phyloP scores from a whole-genome alignment of 441 rosid species.

The Populus tomentosa region DNA sequence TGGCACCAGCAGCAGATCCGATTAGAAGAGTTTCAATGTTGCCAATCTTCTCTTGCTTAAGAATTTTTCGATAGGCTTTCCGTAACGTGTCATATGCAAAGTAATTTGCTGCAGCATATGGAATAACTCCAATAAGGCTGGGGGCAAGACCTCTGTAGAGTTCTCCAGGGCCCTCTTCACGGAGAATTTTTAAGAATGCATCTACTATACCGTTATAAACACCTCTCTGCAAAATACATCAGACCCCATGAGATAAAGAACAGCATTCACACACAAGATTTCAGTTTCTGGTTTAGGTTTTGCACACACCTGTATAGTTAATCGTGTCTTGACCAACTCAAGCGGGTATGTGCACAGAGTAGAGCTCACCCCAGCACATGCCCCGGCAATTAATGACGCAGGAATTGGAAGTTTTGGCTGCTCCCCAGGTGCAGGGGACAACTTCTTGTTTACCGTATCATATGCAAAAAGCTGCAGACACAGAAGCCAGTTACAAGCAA shows the following conservation, averaged over 20 bases:
- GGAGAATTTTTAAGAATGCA: constrained; percentile 73
- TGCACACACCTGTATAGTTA: constrained; percentile 73
- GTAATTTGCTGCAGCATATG: constrained; percentile 94
- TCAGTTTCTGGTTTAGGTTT: not conserved
- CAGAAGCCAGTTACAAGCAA: not conserved
- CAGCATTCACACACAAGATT: not conserved
- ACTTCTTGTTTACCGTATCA: constrained; percentile 75
- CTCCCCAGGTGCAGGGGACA: constrained; percentile 72
- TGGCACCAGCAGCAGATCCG: constrained; percentile 90
- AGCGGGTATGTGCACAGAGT: constrained; percentile 93
- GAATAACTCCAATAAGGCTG: constrained; percentile 94
- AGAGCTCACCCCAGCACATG: constrained; percentile 98
- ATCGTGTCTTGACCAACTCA: constrained; percentile 85
- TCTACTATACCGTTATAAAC: constrained; percentile 68
- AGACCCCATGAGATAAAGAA: not conserved
- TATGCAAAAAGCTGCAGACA: constrained; percentile 75
- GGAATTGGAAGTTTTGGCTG: constrained; percentile 67
- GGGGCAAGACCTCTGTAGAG: constrained; percentile 93
- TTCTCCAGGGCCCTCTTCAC: constrained; percentile 78
- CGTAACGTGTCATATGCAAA: constrained; percentile 84
- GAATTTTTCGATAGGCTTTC: constrained; percentile 58
- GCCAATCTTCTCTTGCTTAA: constrained; percentile 81
- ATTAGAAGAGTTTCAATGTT: constrained; percentile 87
- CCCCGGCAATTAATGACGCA: constrained; percentile 88
- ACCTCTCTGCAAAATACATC: constrained; percentile 56